Evolutionary conservation across 306 rosid species (phyloP), one percentile per base, ranked within the genome.

Genomic region (Bauhinia variegata): DNA sequence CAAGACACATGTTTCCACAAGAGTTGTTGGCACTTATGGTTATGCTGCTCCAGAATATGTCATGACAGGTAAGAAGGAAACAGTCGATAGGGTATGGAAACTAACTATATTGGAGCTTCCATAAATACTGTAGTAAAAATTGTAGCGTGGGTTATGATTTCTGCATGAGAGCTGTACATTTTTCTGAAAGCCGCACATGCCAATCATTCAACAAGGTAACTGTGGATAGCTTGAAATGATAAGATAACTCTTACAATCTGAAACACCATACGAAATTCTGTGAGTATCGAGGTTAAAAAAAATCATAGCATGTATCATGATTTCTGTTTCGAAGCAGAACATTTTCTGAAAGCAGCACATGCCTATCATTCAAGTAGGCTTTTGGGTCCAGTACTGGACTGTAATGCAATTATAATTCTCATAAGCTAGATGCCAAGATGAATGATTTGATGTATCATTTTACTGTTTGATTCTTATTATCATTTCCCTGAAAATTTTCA

Each of bases 1-100:
- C 83, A 89, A 89, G 60, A 87, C 98, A 49, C 98, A 92, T 84
- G 96, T 92, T 70, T 92, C 98, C 18, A 92, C 96, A 62, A 79
- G 98, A 79, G 96, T 92, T 51, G 95, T 92, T 74, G 96, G 96
- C 71, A 92, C 98, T 34, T 89, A 92, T 56, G 96, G 98, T 53
- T 92, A 87, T 77, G 96, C 98, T 67, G 96, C 98, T 68, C 98
- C 98, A 41, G 96, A 92, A 80, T 86, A 89, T 75, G 96, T 92
- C 69, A 92, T 92, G 98, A 92, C 98, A 71, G 98, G 98, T 89
- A 78, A 84, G 42, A 55, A 49, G 54, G 28, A 55, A 46, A 18
- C 31, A 2, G 53, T 31, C 59, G 63, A 42, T 71, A 60, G 73
- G n/a, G n/a, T n/a, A n/a, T n/a, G n/a, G n/a, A n/a, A n/a, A n/a